A percentile compares a stretch with the other conserved stretches of the same genome.
These are phyloP conservation scores for Adansonia rubrostipa DNA, from an alignment of 441 rosid genomes.

Conservation along the genomic window DNA sequence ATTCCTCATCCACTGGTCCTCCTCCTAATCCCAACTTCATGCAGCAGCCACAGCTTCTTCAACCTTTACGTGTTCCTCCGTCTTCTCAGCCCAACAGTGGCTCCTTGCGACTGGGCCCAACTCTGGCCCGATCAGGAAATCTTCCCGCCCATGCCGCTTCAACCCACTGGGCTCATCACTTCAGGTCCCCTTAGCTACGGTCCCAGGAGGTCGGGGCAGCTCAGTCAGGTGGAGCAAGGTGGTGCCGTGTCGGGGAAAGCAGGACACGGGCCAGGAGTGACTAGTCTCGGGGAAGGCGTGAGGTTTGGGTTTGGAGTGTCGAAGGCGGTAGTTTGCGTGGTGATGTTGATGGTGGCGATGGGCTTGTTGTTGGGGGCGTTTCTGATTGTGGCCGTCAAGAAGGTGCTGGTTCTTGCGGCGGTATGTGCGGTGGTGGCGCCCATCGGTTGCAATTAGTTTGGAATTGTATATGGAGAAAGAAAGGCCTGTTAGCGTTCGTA, in stretches of 20 bases:
- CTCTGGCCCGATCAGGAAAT: slow-evolving; percentile 64
- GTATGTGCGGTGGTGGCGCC: slow-evolving; percentile 60
- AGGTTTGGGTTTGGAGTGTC: slow-evolving; percentile 81
- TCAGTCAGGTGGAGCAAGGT: slow-evolving; percentile 43
- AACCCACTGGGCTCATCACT: slow-evolving; percentile 86
- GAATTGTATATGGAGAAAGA: slow-evolving; percentile 76
- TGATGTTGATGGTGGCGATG: slow-evolving; percentile 63
- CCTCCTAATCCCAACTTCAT: slow-evolving; percentile 36
- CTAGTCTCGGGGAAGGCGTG: slow-evolving; percentile 63
- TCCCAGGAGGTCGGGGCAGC: slow-evolving; percentile 66
- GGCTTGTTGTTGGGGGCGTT: slow-evolving; percentile 70
- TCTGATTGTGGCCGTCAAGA: slow-evolving; percentile 75
- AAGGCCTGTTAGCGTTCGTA: slow-evolving; percentile 65
- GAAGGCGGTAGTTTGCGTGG: slow-evolving; percentile 68
- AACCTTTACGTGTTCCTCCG: slow-evolving; percentile 54
- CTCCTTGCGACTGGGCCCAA: slow-evolving; percentile 78
- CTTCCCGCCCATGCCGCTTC: slow-evolving; percentile 72
- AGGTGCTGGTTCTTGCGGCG: slow-evolving; percentile 66
- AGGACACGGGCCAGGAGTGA: slow-evolving; percentile 79
- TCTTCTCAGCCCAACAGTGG: slow-evolving; percentile 75
- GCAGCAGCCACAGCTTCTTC: slow-evolving; percentile 25
- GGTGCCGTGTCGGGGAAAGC: slow-evolving; percentile 46
- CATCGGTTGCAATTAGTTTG: slow-evolving; percentile 55
- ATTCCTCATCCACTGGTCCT: slow-evolving; percentile 34
- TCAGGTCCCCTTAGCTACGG: slow-evolving; percentile 73